Evolutionary conservation across 495 filamentous ascomycete genomes (phyloP), one percentile per base, ranked within the genome.

Genomic region (Tirmania nivea): DNA sequence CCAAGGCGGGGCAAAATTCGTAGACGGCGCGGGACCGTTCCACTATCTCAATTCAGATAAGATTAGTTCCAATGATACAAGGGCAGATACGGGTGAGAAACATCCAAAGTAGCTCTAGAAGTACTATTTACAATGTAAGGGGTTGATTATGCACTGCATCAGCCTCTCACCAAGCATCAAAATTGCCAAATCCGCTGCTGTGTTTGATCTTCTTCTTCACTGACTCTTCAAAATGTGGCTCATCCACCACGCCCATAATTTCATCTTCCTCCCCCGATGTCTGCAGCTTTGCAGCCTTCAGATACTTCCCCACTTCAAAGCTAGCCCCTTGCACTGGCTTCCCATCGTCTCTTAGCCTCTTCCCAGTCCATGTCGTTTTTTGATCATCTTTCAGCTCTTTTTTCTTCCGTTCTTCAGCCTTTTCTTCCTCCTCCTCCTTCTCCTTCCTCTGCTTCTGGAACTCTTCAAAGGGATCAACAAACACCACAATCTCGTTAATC

Each of bases 391-490:
- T 79, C 1, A 78, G 72, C 55, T 69, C 71, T 52, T 53, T 66
- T 59, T 66, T 71, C 62, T 63, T 61, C 56, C 71, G 72, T 67
- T 66, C 71, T 51, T 73, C 75, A 52, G 73, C 73, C 48, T 69
- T 67, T 54, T 75, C 70, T 35, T 71, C 74, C 35, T 65, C 63
- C 35, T 65, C 63, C 39, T 63, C 66, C 17, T 78, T 74, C 50
- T 66, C 66, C 54, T 77, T 69, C 34, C 58, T 62, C 57, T 79
- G 74, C 60, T 83, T 73, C 63, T 78, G 81, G 63, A 89, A 96
- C 67, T 94, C 90, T 60, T 93, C 86, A 66, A 99, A 99, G 1
- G 88, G 88, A 66, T 99, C 90, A 3, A 96, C 76, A 57, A 92
- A 88, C 7, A 99, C 78, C 3, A 83, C 79, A 0, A 96, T 74